phyloP scores from a whole-genome alignment of 2,329 filamentous ascomycete species.

The Rhexocercosporidium sp. region DNA sequence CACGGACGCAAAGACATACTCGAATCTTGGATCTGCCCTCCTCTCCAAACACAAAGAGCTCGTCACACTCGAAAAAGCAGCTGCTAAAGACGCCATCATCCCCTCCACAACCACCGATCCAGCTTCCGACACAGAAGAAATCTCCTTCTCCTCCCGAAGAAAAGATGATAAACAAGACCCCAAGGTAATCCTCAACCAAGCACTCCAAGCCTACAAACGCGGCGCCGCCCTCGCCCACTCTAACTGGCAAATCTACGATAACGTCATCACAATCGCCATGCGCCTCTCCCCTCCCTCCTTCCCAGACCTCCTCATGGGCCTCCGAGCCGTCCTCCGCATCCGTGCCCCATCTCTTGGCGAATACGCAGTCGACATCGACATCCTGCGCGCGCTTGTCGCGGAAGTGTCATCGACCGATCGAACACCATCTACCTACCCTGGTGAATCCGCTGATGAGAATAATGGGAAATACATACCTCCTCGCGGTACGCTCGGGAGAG shows the following conservation, averaged over 20 bases:
- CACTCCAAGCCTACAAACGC: conserved; percentile 84
- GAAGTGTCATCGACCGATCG: conserved; percentile 63
- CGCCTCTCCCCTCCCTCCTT: conserved; percentile 78
- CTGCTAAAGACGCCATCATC: conserved; percentile 26
- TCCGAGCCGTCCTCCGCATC: conserved; percentile 77
- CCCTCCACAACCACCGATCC: conserved; percentile 41
- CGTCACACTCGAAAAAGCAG: conserved; percentile 44
- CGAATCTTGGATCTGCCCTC: conserved; percentile 87
- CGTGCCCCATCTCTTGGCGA: conserved; percentile 71
- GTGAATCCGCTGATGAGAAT: conserved; percentile 23
- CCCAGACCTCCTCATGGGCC: conserved; percentile 75
- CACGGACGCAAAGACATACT: conserved; percentile 90
- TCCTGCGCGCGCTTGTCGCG: conserved; percentile 74
- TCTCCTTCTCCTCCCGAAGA: background rate
- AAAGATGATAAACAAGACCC: conserved; percentile 41
- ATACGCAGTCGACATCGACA: conserved; percentile 74
- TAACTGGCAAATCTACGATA: conserved; percentile 95
- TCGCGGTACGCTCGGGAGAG: conserved; percentile 64
- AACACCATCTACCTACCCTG: conserved; percentile 44
- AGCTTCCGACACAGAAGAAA: conserved; percentile 35
- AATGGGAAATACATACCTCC: conserved; percentile 49
- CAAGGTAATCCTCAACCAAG: conserved; percentile 66
- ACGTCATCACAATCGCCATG: conserved; percentile 85
- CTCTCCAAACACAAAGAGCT: conserved; percentile 68
- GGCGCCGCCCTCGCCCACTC: conserved; percentile 83